Evolutionary conservation across 2,329 filamentous ascomycete genomes (phyloP).

Genomic region (Fusarium sp.): DNA sequence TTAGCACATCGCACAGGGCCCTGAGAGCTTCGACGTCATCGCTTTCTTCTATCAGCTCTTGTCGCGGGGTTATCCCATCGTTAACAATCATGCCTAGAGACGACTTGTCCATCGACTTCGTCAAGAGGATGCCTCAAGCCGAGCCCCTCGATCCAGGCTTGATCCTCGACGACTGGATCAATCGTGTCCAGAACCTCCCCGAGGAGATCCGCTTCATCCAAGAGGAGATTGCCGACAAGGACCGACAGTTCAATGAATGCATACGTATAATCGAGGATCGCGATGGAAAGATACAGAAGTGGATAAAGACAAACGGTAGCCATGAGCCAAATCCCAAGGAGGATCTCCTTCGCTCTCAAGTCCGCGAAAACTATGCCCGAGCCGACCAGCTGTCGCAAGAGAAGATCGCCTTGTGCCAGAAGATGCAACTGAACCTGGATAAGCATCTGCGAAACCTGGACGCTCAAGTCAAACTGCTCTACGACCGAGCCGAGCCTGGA

Average conservation of each 20-base stretch:
- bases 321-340: conserved; percentile 84
- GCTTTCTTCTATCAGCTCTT: conserved; percentile 42
- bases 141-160: conserved; percentile 76
- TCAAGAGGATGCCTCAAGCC: conserved; percentile 75
- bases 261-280: conserved; percentile 79
- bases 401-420: conserved; percentile 80
- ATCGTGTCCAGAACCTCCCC: conserved; percentile 82
- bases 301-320: conserved; percentile 83
- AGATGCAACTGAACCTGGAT: conserved; percentile 72
- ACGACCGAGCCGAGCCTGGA: conserved; percentile 73
- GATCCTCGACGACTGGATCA: conserved; percentile 85
- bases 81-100: conserved; percentile 82
- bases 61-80: conserved; percentile 50
- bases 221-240: conserved; percentile 87
- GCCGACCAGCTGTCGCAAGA: conserved; percentile 82
- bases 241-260: conserved; percentile 79
- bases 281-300: conserved; percentile 84
- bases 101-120: conserved; percentile 80
- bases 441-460: conserved; percentile 77
- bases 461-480: conserved; percentile 72
- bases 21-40: conserved; percentile 40
- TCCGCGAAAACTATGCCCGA: conserved; percentile 77
- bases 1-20: conserved; percentile 36
- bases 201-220: conserved; percentile 88
- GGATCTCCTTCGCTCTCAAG: conserved; percentile 75